Percentiles rank a stretch among this genome's conserved stretches.
phyloP scores from a whole-genome alignment of 2,329 filamentous ascomycete genomes.

The Scedosporium aurantiacum region DNA sequence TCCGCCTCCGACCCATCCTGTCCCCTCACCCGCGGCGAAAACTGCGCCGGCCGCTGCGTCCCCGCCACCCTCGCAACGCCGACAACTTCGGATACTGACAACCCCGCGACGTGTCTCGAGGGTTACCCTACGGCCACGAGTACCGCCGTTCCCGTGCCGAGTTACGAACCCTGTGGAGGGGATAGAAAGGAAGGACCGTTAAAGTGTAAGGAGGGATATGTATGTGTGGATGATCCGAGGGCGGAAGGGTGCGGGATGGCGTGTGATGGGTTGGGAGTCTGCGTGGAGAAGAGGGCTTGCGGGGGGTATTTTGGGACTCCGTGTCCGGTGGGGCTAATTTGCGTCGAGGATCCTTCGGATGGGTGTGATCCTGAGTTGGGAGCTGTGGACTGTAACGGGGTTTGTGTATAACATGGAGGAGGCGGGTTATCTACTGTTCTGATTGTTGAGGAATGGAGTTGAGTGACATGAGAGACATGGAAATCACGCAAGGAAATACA shows the following conservation, averaged over 20 bases:
- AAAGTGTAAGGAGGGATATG: slow-evolving; percentile 8
- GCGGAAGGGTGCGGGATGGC: slow-evolving; percentile 20
- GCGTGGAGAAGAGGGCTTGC: slow-evolving; percentile 10
- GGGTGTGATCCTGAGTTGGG: slow-evolving; percentile 2
- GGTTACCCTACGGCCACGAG: not conserved
- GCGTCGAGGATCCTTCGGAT: slow-evolving; percentile 1
- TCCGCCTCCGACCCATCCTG: slow-evolving; percentile 2
- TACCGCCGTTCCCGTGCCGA: not conserved
- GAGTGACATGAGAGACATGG: not conserved
- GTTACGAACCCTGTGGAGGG: slow-evolving; percentile 20
- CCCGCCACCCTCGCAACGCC: slow-evolving; percentile 11
- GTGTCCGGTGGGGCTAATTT: not conserved
- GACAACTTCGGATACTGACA: not conserved
- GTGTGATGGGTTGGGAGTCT: slow-evolving; percentile 24
- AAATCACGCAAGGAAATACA: not conserved
- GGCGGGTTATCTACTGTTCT: not conserved
- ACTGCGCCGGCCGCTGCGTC: slow-evolving; percentile 19
- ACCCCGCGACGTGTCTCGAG: not conserved
- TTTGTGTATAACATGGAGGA: not conserved
- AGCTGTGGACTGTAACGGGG: not conserved
- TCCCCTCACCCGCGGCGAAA: slow-evolving; percentile 13
- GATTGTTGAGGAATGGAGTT: no score
- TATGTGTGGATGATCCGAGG: slow-evolving; percentile 24
- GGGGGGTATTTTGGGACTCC: not conserved
- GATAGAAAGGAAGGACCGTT: slow-evolving; percentile 12